Evolutionary conservation across 176 grass and related monocot genomes (phyloP), one percentile per base, ranked within the genome.

Genomic region (Oryza australiensis): DNA sequence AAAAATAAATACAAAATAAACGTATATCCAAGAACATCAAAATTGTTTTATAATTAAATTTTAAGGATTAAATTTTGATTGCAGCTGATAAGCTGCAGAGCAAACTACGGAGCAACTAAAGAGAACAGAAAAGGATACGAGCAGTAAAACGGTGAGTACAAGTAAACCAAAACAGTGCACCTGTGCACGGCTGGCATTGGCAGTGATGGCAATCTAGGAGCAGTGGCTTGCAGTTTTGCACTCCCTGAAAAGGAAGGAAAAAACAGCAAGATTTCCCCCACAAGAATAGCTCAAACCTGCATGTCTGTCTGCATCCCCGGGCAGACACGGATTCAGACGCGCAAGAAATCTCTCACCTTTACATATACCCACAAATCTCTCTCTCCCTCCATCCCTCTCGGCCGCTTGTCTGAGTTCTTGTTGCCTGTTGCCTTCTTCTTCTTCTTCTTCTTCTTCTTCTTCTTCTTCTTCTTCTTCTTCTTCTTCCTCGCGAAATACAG

Each of bases 221-320:
- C 12, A 5, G 18, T 48, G 28, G 68, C 24, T 5, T 42, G 15
- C 22, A 22, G 51, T 35, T 26, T 79, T 80, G 60, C 67, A 16
- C 68, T 57, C 8, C 13, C 73, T 30, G 33, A 41, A 57, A 86
- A 49, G 48, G 34, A 81, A 33, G 43, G 12, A 27, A 70, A 37
- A 35, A 16, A 24, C 0, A 3, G 26, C 9, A 46, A 73, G 6
- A 64, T 35, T 62, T 40, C 41, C 30, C 72, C 72, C 87, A 89
- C 72, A 42, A 77, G 83, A 86, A 89, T 82, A 82, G 77, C 57
- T 86, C 87, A 82, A 89, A 70, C 71, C 65, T 53, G 27, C 20
- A 53, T 53, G 27, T 23, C 27, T 68, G 68, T 38, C 80, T 33
- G 30, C 41, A 26, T 67, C 67, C 43, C 75, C 66, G 26, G 15